Conservation (phyloP, 495 filamentous ascomycete genomes). For the Aspergillus hancockii region DNA sequence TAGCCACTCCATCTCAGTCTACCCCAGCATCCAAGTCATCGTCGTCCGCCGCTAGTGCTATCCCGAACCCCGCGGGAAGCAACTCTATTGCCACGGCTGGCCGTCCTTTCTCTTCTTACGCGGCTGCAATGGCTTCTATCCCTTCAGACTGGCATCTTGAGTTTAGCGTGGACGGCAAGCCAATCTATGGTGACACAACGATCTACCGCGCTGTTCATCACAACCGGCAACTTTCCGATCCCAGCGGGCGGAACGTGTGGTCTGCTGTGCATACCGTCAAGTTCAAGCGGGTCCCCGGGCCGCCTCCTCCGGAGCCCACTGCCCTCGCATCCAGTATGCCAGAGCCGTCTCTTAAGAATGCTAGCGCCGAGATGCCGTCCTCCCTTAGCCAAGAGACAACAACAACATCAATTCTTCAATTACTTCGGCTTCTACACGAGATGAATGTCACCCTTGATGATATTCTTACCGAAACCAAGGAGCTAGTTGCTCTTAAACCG, state of each 20-base stretch:
- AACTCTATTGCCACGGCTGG: constrained; percentile 44
- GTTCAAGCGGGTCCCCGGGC: constrained; percentile 82
- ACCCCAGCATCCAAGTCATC: constrained; percentile 52
- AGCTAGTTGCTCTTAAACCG: constrained; percentile 65
- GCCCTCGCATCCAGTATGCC: constrained; percentile 59
- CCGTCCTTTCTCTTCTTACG: constrained; percentile 68
- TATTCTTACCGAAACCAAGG: constrained; percentile 86
- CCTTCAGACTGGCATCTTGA: constrained; percentile 99
- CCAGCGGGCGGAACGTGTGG: constrained; percentile 77
- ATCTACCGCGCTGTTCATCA: constrained; percentile 94
- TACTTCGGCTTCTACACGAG: constrained; percentile 89
- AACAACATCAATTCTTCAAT: constrained; percentile 82
- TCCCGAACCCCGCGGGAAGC: constrained; percentile 36
- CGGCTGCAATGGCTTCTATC: constrained; percentile 66
- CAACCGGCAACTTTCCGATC: constrained; percentile 60
- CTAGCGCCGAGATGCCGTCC: constrained; percentile 61
- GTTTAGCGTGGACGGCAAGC: constrained; percentile 84
- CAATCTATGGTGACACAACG: constrained; percentile 87
- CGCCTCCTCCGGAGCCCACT: constrained; percentile 78
- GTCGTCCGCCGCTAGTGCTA: constrained; percentile 38
- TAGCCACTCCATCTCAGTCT: constrained; percentile 79
- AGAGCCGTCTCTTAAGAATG: constrained; percentile 42
- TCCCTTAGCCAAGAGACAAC: constrained; percentile 84
- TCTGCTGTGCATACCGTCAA: constrained; percentile 87
- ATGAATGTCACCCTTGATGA: constrained; percentile 95